Base-by-base conservation (phyloP, 2,329 filamentous ascomycete genomes). In the Diaporthe sp. region DNA sequence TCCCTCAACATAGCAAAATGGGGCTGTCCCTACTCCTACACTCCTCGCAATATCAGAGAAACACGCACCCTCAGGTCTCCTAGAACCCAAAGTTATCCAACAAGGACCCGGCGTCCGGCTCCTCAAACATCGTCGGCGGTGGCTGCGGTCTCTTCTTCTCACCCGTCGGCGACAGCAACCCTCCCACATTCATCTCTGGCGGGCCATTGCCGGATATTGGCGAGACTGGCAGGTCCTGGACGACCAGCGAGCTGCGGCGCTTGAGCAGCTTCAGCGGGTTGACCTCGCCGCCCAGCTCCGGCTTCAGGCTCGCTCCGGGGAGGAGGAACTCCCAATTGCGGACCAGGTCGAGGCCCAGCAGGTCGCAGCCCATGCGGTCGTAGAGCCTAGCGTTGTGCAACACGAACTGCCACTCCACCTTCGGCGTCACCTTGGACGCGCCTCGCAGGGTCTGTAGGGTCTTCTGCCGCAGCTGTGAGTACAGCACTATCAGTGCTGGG, bases 51-150 rank as follows among this genome's bases (percentile, higher is more conserved):
- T 57, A 58, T n/a, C 35, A 40, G 2, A 28, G 33, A 54, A 15
- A 13, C 9, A 45, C 3, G 5, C 12, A 50, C 19, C 17, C n/a
- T 50, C 22, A 52, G 40, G 30, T 64, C 67, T 25, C n/a, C 64
- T 68, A 98, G 81, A 98, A 97, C 1, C 96, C 96, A 88, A 98
- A 98, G 82, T 91, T 96, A 86, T 98, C 96, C 79, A 98, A 87
- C 80, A 99, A 84, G 75, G 95, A 96, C 82, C 91, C 95, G 38
- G 94, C 90, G 85, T 97, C 95, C n/a, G 97, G 97, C 83, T 99
- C 97, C 79, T 97, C 89, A 82, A 98, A 98, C 77, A 93, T 92
- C 28, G 93, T 95, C 1, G 95, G 92, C 22, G 92, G 88, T 19
- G 90, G 88, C 79, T 92, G 89, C 76, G 82, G 40, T 55, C 72